These are phyloP conservation scores for Tulasnella sp. DNA, from an alignment of 768 basidiomycete species.

Conservation along the genomic window DNA sequence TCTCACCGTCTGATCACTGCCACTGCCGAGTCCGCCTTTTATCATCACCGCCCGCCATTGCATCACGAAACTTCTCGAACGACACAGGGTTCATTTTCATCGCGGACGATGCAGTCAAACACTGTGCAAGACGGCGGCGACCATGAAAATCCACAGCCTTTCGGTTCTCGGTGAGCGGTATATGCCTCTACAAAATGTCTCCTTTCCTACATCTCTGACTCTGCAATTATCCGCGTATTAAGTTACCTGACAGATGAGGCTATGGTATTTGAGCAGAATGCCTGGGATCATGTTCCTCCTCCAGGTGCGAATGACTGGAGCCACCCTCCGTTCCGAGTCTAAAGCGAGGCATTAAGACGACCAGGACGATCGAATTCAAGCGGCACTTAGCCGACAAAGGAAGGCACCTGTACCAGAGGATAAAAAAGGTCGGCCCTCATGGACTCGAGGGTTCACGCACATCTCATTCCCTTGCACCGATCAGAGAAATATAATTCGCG, in stretches of 20 bases:
- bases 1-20: slow-evolving; percentile 18
- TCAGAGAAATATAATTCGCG: slow-evolving; percentile 35
- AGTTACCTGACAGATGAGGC: slow-evolving; percentile 60
- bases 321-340: not conserved
- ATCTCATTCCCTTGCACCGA: not conserved
- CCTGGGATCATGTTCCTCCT: slow-evolving; percentile 76
- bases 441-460: slow-evolving; percentile 36
- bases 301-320: slow-evolving; percentile 39
- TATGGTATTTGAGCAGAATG: slow-evolving; percentile 32
- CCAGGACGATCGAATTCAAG: slow-evolving; percentile 66
- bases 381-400: slow-evolving; percentile 67
- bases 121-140: not conserved
- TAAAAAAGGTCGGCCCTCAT: slow-evolving; percentile 55
- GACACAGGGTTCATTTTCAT: not conserved
- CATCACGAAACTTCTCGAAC: not conserved
- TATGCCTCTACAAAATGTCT: not conserved
- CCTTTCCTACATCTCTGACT: not conserved
- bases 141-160: slow-evolving; percentile 45
- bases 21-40: not conserved
- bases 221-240: slow-evolving; percentile 5
- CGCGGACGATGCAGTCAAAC: not conserved
- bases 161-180: slow-evolving; percentile 58
- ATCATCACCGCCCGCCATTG: not conserved
- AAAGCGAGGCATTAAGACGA: slow-evolving; percentile 41
- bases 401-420: slow-evolving; percentile 64